These are phyloP conservation scores for Danielozyma ontarioensis DNA, from an alignment of 805 yeast species.

Conservation along the genomic window DNA sequence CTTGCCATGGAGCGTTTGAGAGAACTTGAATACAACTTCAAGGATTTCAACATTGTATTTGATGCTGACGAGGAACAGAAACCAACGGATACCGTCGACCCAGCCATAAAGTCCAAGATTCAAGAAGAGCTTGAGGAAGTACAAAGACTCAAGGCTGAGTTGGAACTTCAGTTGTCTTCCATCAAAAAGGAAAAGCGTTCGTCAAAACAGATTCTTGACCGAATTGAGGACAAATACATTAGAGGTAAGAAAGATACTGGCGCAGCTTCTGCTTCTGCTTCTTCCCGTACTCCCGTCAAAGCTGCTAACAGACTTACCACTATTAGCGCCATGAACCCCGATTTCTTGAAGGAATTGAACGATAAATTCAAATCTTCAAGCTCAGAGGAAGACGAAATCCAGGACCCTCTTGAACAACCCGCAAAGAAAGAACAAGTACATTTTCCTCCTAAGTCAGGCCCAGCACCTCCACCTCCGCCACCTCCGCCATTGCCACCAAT, in stretches of 20 bases:
- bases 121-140: conserved; percentile 39
- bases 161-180: conserved; percentile 34
- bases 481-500: conserved; percentile 12
- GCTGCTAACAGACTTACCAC: conserved; percentile 23
- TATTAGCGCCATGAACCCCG: conserved; percentile 39
- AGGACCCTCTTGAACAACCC: conserved; percentile 3
- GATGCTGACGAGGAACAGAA: conserved; percentile 13
- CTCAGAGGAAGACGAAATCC: conserved; percentile 9
- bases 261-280: background rate
- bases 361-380: conserved; percentile 36
- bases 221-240: conserved; percentile 40
- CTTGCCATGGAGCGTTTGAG: conserved; percentile 68
- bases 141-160: conserved; percentile 33
- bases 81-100: conserved; percentile 20
- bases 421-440: conserved; percentile 1
- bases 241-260: conserved; percentile 37
- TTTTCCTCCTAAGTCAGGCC: conserved; percentile 4
- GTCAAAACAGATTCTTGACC: conserved; percentile 16
- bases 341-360: conserved; percentile 50
- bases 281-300: too few species aligned
- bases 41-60: conserved; percentile 60
- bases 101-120: conserved; percentile 30
- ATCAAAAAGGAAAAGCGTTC: conserved; percentile 9
- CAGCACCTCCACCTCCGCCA: conserved; percentile 20
- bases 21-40: conserved; percentile 62